Evolutionary conservation across 2,329 filamentous ascomycete species (phyloP).

Genomic region (Aspergillus japonicus): DNA sequence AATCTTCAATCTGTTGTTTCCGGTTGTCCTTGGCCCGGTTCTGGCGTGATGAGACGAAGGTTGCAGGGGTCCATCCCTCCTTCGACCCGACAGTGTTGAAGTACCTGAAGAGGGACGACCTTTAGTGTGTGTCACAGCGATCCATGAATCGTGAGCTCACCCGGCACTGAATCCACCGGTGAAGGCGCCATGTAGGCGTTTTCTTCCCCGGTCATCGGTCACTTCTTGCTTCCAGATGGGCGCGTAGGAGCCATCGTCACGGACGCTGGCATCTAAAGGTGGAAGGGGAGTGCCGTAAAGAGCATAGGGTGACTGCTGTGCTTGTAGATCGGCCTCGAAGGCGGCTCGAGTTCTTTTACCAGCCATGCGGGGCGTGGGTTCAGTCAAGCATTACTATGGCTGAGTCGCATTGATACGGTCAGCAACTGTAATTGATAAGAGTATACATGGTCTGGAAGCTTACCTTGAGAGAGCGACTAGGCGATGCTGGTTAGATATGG

Average conservation of each 20-base stretch:
- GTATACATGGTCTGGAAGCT: not conserved
- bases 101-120: constrained; percentile 59
- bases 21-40: constrained; percentile 72
- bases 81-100: constrained; percentile 98
- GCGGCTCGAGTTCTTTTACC: constrained; percentile 74
- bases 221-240: constrained; percentile 99
- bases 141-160: constrained; percentile 53
- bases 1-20: constrained; percentile 74
- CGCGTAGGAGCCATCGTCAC: constrained; percentile 88
- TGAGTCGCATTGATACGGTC: not conserved
- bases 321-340: constrained; percentile 72
- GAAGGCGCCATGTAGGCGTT: constrained; percentile 91
- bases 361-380: constrained; percentile 56
- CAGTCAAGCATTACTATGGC: constrained; percentile 4
- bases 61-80: constrained; percentile 92
- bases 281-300: constrained; percentile 83
- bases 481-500: not conserved
- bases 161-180: constrained; percentile 96
- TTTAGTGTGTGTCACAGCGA: constrained; percentile 35
- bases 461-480: not conserved
- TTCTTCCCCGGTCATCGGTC: constrained; percentile 84
- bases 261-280: constrained; percentile 68
- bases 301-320: constrained; percentile 69
- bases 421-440: not conserved
- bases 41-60: constrained; percentile 84